Evolutionary conservation across 2,329 filamentous ascomycete species (phyloP).

Genomic region (Pyricularia sp.): DNA sequence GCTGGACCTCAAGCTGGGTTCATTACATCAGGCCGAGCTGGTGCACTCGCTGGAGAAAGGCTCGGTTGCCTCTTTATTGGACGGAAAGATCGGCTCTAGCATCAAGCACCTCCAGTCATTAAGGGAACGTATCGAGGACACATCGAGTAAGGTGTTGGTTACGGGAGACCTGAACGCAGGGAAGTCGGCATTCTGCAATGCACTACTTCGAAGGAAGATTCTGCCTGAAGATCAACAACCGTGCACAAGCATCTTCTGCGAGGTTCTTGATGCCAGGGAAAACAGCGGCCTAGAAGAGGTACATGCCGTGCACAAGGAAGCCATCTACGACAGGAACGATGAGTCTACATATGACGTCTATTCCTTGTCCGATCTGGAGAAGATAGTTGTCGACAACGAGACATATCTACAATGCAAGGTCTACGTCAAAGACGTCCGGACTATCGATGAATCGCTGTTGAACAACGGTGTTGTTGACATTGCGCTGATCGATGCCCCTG

Average conservation of each 20-base stretch:
- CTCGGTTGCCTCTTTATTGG: slow-evolving; percentile 78
- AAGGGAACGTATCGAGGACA: slow-evolving; percentile 91
- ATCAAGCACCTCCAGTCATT: slow-evolving; percentile 80
- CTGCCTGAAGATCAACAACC: slow-evolving; percentile 95
- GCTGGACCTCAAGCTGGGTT: slow-evolving; percentile 81
- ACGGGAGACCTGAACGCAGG: slow-evolving; percentile 95
- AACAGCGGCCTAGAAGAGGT: slow-evolving; percentile 90
- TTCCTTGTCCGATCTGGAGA: slow-evolving; percentile 62
- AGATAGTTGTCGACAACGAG: slow-evolving; percentile 78
- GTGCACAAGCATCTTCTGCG: slow-evolving; percentile 96
- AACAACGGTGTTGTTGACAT: slow-evolving; percentile 98
- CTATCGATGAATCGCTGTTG: slow-evolving; percentile 82
- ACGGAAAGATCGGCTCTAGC: slow-evolving; percentile 88
- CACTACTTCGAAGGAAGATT: slow-evolving; percentile 81
- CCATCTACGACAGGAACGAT: slow-evolving; percentile 72
- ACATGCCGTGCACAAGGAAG: slow-evolving; percentile 78
- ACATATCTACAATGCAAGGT: slow-evolving; percentile 93
- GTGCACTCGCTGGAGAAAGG: slow-evolving; percentile 90
- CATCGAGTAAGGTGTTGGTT: slow-evolving; percentile 88
- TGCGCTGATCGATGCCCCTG: slow-evolving; percentile 89
- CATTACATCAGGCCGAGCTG: slow-evolving; percentile 74
- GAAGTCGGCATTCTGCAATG: slow-evolving; percentile 98
- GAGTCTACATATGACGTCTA: slow-evolving; percentile 92
- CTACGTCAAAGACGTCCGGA: slow-evolving; percentile 80
- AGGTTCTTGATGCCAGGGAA: slow-evolving; percentile 83